Evolutionary conservation across 2,329 filamentous ascomycete species (phyloP), one percentile per base, ranked within the genome.

Genomic region (Aspergillus sp.): DNA sequence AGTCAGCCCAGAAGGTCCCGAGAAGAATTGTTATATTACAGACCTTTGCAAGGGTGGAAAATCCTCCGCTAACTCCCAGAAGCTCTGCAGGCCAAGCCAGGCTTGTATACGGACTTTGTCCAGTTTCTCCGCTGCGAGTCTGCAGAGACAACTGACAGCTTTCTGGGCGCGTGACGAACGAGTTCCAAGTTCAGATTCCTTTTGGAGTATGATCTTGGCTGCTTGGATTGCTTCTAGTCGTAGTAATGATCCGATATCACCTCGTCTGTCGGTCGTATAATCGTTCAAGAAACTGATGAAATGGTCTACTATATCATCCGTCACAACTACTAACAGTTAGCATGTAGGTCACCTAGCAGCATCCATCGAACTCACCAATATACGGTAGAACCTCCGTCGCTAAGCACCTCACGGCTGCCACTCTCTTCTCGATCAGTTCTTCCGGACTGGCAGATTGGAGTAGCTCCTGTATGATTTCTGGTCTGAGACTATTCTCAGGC

Each of bases 191-290:
- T 17, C 41, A 25, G 44, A 19, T 30, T 55, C 46, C 33, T 57
- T 60, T 25, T 56, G 50, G 12, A 70, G 53, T 33, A 70, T 56
- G 10, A 58, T 55, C 10, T 59, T 82, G 1, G 89, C 74, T 2
- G 81, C 82, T 50, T 80, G 78, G 10, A 96, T 77, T 20, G 88
- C 90, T 65, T 90, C 85, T 4, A 91, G 73, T 3, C 93, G 80
- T 3, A 95, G 86, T 45, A 90, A 80, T 0, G 90, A 95, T 4
- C 93, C 93, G 43, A 97, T 79, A 61, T 98, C 93, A 13, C 93
- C 93, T 48, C 90, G 78, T 12, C 90, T 84, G 55, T 88, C 91
- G 3, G 88, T 90, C 0, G 88, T 95, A 61, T 97, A 97, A 63
- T 98, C 90, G 55, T 91, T 85, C 23, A 98, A 69, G 33, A 72